These are phyloP conservation scores for Geranium rotundifolium DNA, from an alignment of 345 rosid species.

Conservation along the genomic window DNA sequence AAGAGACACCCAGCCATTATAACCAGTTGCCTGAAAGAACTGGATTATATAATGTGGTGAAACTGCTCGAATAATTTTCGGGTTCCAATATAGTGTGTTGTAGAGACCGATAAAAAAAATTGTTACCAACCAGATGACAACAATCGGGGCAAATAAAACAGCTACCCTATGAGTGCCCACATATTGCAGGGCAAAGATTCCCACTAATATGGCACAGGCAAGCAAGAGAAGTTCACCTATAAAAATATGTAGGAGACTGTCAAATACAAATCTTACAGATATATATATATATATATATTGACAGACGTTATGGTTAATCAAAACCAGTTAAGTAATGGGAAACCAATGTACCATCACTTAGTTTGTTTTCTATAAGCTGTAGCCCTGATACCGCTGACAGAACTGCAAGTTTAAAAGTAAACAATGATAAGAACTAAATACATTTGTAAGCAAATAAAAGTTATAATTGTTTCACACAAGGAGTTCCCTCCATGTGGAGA, in stretches of 20 bases:
- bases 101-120: conserved; percentile 14
- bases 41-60: conserved; percentile 16
- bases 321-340: not conserved
- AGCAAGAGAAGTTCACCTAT: not conserved
- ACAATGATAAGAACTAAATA: not conserved
- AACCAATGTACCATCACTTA: conserved; percentile 38
- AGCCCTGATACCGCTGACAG: conserved; percentile 75
- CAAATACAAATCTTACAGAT: not conserved
- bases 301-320: not conserved
- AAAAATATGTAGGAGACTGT: not conserved
- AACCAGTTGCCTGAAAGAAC: conserved; percentile 14
- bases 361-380: conserved; percentile 34
- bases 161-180: conserved; percentile 17
- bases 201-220: conserved; percentile 15
- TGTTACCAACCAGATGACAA: conserved; percentile 13
- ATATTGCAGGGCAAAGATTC: conserved; percentile 17
- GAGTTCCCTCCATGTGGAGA: too few relatives aligned
- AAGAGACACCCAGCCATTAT: conserved; percentile 18
- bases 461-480: not conserved
- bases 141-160: conserved; percentile 17
- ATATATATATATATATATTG: not conserved
- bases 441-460: not conserved
- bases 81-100: conserved; percentile 17
- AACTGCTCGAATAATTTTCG: conserved; percentile 10
- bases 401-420: conserved; percentile 42